Evolutionary conservation across 176 grass and related monocot genomes (phyloP), one percentile per base, ranked within the genome.

Genomic region (Urochloa ruziziensis): DNA sequence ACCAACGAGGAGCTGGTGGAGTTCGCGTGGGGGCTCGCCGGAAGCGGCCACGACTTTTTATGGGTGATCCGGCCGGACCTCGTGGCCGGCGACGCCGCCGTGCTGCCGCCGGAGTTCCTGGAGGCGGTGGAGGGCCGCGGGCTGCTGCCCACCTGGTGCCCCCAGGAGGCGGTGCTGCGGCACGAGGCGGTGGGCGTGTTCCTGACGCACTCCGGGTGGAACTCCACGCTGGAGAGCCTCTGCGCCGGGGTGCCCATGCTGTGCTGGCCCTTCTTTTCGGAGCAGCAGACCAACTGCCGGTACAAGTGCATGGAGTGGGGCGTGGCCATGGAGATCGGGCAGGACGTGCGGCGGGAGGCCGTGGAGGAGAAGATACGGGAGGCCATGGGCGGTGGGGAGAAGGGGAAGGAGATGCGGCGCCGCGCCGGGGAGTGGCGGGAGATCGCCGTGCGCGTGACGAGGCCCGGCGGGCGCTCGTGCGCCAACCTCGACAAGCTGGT

Each of bases 1-100:
- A 87, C 8, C 13, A 75, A 59, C 52, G 74, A 23, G 53, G 85
- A 91, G 75, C 53, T 87, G n/a, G 46, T 84, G 7, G 89, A 91
- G 62, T 91, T 91, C 54, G 89, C 89, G 54, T 91, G 85, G 89
- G 81, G 89, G 0, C 70, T 91, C 2, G 89, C 85, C 53, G 63
- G 72, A 53, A 91, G 89, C 70, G 81, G 70, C 35, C 62, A 84
- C 35, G 7, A 51, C 6, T 91, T 91, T 42, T 28, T 91, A 21
- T 87, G 89, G 89, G 25, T 91, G 75, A 21, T 87, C 81, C 71
- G 85, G 19, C 89, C 89, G 10, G 84, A 83, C 68, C 85, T 91
- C 34, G 74, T 87, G 4, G 17, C 30, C 21, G 89, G 89, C 67
- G 85, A 80, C 11, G 62, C 69, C 6, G 80, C 84, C 51, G 80